Conservation (phyloP, 208 protist genomes). For the Sergeia podlipaevii region DNA sequence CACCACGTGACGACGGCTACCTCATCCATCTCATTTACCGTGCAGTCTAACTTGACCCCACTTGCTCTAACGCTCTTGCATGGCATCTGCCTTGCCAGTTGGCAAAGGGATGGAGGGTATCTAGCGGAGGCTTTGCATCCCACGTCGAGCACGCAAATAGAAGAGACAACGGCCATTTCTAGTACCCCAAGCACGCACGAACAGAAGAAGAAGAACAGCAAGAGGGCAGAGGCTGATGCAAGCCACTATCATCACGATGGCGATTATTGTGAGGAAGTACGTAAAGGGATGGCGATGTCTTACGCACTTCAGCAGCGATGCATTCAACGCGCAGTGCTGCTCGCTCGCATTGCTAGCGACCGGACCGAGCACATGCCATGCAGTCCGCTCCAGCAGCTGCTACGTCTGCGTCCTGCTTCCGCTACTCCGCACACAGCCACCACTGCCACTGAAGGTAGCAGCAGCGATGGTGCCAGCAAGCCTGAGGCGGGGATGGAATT, state of each 20-base stretch:
- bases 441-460: not conserved
- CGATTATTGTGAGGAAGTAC: too few relatives aligned
- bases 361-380: conserved; percentile 46
- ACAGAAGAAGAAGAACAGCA: not conserved
- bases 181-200: not conserved
- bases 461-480: not conserved
- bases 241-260: not conserved
- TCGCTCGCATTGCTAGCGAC: conserved; percentile 59
- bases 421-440: not conserved
- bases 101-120: conserved; percentile 15
- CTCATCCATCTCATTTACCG: conserved; percentile 4
- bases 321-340: conserved; percentile 43
- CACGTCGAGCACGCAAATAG: not conserved
- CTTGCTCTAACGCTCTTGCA: conserved; percentile 60
- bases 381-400: conserved; percentile 56
- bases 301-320: not conserved
- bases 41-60: conserved; percentile 47
- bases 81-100: conserved; percentile 26
- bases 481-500: too few relatives aligned
- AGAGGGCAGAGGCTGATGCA: not conserved
- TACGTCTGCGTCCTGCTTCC: conserved; percentile 25
- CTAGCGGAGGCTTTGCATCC: conserved; percentile 5
- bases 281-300: not conserved
- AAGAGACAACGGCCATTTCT: too few relatives aligned
- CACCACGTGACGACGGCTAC: too few relatives aligned